Base-by-base conservation (phyloP, 148 eudicot genomes). In the Cornus kousa region DNA sequence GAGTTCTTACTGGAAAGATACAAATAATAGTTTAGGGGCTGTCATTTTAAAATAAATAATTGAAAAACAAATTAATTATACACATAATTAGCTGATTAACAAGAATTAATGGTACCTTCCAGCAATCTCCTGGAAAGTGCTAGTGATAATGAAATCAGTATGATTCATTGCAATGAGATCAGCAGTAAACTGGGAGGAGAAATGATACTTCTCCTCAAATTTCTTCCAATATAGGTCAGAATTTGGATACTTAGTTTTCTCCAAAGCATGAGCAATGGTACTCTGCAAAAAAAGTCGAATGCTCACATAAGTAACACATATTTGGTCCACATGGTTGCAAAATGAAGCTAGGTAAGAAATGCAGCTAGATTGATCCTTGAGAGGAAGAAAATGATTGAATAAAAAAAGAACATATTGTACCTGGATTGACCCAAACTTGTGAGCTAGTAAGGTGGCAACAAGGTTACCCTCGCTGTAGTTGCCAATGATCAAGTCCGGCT, bases 81-180 rank as follows among this genome's bases (percentile, higher is more conserved):
- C 9, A 48, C 5, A 11, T 48, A 48, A 1, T 0, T 1, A 48
- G 11, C 1, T 1, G 17, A 62, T 20, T 16, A 32, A 70, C 5
- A 35, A 28, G 28, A 2, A 16, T 17, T 7, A 28, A 28, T 28
- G 68, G 32, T 71, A 80, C 83, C 80, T 84, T 84, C 87, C 86
- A 8, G 86, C 86, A 16, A 84, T 84, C 68, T 84, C 86, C 71
- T 84, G 86, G 78, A 76, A 84, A 2, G 86, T 84, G 77, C 86
- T 84, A 10, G 87, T 78, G 84, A 84, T 81, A 71, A 84, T 84
- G 74, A 84, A 84, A 62, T 84, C 87, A 1, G 86, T 68, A 48
- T 78, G 80, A 79, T 81, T 84, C 86, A 84, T 84, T 14, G 86
- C 81, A 24, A 84, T 77, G 2, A 84, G 80, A 78, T 84, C 83